phyloP scores from a whole-genome alignment of 1,284 basidiomycete genomes.

The Ganoderma leucocontextum region DNA sequence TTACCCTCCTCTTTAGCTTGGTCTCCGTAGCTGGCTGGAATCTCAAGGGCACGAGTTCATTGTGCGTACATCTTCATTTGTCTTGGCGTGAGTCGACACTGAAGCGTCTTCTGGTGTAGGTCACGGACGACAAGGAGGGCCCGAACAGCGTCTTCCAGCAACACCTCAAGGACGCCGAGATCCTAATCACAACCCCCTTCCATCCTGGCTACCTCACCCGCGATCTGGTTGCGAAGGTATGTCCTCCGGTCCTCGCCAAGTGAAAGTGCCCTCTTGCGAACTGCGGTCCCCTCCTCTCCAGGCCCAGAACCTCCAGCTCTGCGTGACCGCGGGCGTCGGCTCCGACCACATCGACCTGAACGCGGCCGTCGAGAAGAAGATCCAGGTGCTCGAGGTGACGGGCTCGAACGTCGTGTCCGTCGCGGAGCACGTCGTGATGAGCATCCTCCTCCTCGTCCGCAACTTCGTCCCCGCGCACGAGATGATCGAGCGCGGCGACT shows the following conservation, averaged over 20 bases:
- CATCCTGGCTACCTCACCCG: constrained; percentile 90
- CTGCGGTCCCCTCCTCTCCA: background rate
- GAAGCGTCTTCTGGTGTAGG: constrained; percentile 50
- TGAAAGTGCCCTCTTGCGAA: background rate
- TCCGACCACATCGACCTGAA: constrained; percentile 95
- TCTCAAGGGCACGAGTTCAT: constrained; percentile 82
- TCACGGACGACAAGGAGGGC: constrained; percentile 90
- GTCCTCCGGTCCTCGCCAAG: background rate
- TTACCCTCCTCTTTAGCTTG: constrained; percentile 58
- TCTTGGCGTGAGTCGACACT: background rate
- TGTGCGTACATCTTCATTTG: constrained; percentile 42
- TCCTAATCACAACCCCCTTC: constrained; percentile 92
- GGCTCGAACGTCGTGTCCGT: constrained; percentile 84
- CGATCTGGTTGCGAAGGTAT: constrained; percentile 65
- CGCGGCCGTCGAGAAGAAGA: constrained; percentile 82
- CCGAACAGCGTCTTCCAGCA: constrained; percentile 87
- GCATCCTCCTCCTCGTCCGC: constrained; percentile 85
- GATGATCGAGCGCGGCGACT: constrained; percentile 87
- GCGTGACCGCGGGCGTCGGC: constrained; percentile 95
- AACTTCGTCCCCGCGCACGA: constrained; percentile 88
- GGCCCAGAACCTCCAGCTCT: constrained; percentile 91
- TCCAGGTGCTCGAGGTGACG: constrained; percentile 64
- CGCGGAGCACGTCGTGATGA: constrained; percentile 90
- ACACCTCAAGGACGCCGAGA: constrained; percentile 83
- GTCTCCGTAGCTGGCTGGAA: constrained; percentile 76